Conservation (phyloP, 1,284 basidiomycete species). For the Boletus calvinii region DNA sequence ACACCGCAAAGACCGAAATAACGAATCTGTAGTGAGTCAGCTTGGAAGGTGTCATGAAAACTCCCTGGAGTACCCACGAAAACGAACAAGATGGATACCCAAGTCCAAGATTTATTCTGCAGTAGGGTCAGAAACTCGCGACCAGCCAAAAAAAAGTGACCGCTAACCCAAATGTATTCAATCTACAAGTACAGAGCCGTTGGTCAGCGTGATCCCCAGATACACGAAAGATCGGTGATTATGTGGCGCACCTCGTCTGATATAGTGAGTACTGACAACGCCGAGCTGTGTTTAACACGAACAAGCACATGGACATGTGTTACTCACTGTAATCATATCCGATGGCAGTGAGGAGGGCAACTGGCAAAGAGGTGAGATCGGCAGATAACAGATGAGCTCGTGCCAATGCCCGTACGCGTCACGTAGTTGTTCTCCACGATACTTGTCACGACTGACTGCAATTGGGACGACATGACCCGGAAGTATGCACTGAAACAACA, state of each 20-base stretch:
- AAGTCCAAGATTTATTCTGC: constrained; percentile 5
- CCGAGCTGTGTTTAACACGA: neutral
- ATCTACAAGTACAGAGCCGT: neutral
- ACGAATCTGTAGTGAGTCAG: constrained; percentile 1
- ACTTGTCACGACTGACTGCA: neutral
- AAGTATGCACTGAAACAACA: neutral
- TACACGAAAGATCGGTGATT: neutral
- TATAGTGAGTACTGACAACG: constrained; percentile 8
- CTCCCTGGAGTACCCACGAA: neutral
- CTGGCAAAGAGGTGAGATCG: neutral
- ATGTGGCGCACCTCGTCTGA: constrained; percentile 2
- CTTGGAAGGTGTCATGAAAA: neutral
- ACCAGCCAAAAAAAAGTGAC: neutral
- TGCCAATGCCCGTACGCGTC: neutral
- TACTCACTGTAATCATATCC: constrained; percentile 11
- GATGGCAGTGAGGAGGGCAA: constrained; percentile 3
- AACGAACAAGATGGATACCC: constrained; percentile 7
- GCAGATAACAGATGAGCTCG: neutral
- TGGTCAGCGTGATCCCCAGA: neutral
- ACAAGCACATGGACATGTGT: neutral
- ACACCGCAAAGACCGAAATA: constrained; percentile 3
- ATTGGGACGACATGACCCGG: neutral
- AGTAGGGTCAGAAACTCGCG: neutral
- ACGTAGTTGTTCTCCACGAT: constrained; percentile 2
- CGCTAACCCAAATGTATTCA: constrained; percentile 11